These are phyloP conservation scores for Euphorbia schlechtendalii DNA, from an alignment of 441 rosid genomes.

Conservation along the genomic window DNA sequence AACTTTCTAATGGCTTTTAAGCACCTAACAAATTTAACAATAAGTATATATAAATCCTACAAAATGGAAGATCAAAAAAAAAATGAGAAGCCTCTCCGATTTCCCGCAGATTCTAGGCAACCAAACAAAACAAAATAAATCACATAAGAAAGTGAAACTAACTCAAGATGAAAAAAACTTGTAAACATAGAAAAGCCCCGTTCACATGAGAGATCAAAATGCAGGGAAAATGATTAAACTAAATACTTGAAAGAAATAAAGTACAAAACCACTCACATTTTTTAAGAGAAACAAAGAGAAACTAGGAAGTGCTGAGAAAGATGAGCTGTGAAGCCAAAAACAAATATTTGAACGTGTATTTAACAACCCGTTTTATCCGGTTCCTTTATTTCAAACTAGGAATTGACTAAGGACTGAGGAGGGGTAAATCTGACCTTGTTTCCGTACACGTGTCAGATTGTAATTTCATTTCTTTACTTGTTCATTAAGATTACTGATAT, in stretches of 20 bases:
- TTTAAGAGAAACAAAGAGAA: no score
- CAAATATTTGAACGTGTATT: background rate
- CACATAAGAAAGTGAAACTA: background rate
- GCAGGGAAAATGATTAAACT: no score
- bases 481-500: conserved; percentile 1
- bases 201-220: no score
- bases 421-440: background rate
- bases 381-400: background rate
- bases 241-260: background rate
- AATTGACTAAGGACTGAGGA: background rate
- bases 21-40: background rate
- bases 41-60: background rate
- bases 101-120: conserved; percentile 13
- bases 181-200: no score
- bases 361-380: background rate
- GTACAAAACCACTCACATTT: no score
- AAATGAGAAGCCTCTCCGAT: background rate
- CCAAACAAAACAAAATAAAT: conserved; percentile 12
- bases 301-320: no score
- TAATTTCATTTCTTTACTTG: conserved; percentile 13
- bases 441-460: conserved; percentile 22
- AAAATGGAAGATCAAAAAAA: background rate
- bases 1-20: background rate
- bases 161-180: no score
- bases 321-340: no score